Evolutionary conservation across 768 basidiomycete genomes (phyloP).

Genomic region (Gloeostereum incarnatum): DNA sequence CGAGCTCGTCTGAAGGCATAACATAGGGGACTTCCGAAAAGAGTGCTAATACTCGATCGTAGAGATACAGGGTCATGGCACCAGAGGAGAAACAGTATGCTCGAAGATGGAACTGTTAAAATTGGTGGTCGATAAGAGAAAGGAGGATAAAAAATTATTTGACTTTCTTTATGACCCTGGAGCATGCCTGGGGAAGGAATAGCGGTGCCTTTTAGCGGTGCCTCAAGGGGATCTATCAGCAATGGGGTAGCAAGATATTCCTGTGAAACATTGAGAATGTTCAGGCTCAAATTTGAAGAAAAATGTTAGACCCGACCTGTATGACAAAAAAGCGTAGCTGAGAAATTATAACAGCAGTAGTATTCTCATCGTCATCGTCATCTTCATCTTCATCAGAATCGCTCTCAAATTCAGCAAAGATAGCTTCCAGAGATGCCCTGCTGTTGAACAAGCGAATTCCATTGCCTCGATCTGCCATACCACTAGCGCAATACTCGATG

Average conservation of each 20-base stretch:
- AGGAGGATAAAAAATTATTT: constrained; percentile 1
- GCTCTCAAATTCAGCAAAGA: constrained; percentile 78
- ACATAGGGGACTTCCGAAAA: constrained; percentile 75
- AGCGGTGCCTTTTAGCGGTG: constrained; percentile 16
- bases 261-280: constrained; percentile 30
- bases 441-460: constrained; percentile 87
- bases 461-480: constrained; percentile 94
- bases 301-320: constrained; percentile 46
- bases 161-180: constrained; percentile 52
- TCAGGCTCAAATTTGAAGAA: constrained; percentile 3
- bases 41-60: constrained; percentile 75
- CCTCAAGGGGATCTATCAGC: constrained; percentile 60
- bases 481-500: constrained; percentile 23
- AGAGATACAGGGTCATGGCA: constrained; percentile 72
- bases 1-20: constrained; percentile 26
- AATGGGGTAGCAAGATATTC: constrained; percentile 80
- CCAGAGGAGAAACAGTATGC: constrained; percentile 79
- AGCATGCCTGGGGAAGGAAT: constrained; percentile 16
- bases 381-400: constrained; percentile 37
- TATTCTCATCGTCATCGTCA: constrained; percentile 19
- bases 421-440: constrained; percentile 57
- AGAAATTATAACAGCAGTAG: constrained; percentile 63
- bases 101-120: constrained; percentile 83
- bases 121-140: not conserved
- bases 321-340: constrained; percentile 95